These are phyloP conservation scores for Vitis hybrid DNA, from an alignment of 177 flowering plant species.

Conservation along the genomic window DNA sequence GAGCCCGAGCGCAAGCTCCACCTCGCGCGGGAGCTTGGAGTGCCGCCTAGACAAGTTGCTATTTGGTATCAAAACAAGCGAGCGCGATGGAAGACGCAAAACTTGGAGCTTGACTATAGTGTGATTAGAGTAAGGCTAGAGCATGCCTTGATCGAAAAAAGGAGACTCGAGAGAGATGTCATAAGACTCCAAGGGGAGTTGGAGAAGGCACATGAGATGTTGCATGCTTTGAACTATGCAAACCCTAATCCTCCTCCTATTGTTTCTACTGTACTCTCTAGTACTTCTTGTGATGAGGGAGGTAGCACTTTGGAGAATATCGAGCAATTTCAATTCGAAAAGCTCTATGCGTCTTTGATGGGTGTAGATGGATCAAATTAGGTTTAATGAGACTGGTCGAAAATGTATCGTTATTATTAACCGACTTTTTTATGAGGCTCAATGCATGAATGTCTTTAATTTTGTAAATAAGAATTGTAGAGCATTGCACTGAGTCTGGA, in stretches of 20 bases:
- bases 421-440: too few relatives aligned
- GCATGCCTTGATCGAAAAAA: slow-evolving; percentile 41
- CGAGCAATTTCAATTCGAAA: slow-evolving; percentile 14
- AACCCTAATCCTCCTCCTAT: background rate
- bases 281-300: slow-evolving; percentile 9
- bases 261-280: background rate
- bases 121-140: slow-evolving; percentile 51
- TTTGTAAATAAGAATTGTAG: too few relatives aligned
- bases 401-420: too few relatives aligned
- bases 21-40: slow-evolving; percentile 57
- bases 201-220: slow-evolving; percentile 35
- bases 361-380: slow-evolving; percentile 13
- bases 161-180: slow-evolving; percentile 55
- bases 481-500: too few relatives aligned
- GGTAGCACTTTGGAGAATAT: background rate
- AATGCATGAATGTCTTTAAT: too few relatives aligned
- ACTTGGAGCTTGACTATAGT: slow-evolving; percentile 55
- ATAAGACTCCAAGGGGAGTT: slow-evolving; percentile 50
- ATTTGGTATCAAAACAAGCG: slow-evolving; percentile 90
- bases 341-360: slow-evolving; percentile 28
- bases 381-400: background rate
- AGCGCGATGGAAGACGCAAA: slow-evolving; percentile 74
- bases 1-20: slow-evolving; percentile 62
- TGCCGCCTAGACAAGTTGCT: slow-evolving; percentile 69
- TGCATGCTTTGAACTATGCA: slow-evolving; percentile 7